These are phyloP conservation scores for Tricholoma sp. DNA, from an alignment of 768 basidiomycete genomes.

Conservation along the genomic window DNA sequence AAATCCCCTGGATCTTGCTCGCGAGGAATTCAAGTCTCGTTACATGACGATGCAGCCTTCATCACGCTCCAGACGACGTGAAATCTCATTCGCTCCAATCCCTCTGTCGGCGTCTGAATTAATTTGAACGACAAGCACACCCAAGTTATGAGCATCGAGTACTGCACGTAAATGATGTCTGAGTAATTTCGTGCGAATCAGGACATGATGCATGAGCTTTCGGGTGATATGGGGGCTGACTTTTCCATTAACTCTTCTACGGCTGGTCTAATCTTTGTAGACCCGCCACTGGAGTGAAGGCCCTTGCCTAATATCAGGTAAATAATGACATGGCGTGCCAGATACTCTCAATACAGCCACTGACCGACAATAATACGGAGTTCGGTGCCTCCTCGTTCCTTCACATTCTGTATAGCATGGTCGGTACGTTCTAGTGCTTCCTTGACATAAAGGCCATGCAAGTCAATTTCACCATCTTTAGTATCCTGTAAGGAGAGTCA, in stretches of 20 bases:
- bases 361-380: constrained; percentile 81
- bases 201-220: not conserved
- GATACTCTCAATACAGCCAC: constrained; percentile 20
- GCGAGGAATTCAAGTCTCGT: no score
- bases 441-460: constrained; percentile 92
- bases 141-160: constrained; percentile 75
- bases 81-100: constrained; percentile 54
- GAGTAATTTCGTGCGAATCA: not conserved
- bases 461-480: constrained; percentile 70
- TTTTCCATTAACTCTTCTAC: constrained; percentile 83
- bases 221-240: constrained; percentile 34
- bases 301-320: constrained; percentile 60
- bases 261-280: constrained; percentile 88
- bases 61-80: constrained; percentile 46
- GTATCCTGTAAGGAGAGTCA: constrained; percentile 42
- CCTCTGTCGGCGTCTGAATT: constrained; percentile 34
- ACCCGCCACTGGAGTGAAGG: constrained; percentile 69
- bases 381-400: constrained; percentile 53
- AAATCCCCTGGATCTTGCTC: no score
- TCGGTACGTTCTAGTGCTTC: constrained; percentile 82
- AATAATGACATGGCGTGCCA: not conserved
- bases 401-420: constrained; percentile 61
- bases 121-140: constrained; percentile 79
- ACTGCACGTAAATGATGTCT: constrained; percentile 72
- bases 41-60: constrained; percentile 72